phyloP scores from a whole-genome alignment of 345 rosid genomes.

The Citrus inodora region DNA sequence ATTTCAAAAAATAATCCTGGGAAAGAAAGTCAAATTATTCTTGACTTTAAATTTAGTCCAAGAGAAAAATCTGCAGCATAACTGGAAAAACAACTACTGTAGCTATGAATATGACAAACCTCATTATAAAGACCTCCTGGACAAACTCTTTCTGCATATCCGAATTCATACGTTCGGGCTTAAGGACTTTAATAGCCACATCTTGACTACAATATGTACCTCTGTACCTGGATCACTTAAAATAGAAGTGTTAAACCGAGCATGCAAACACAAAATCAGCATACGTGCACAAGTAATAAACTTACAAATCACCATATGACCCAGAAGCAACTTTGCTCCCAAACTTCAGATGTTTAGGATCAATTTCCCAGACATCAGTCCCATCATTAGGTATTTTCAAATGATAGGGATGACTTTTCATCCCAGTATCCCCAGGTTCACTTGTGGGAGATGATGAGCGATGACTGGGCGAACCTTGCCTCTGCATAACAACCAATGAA shows the following conservation, averaged over 20 bases:
- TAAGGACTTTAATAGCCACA: constrained; percentile 93
- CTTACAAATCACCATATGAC: constrained; percentile 96
- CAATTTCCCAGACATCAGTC: constrained; percentile 97
- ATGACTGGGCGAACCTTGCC: constrained; percentile 50
- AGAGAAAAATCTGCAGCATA: neutral
- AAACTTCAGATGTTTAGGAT: constrained; percentile 61
- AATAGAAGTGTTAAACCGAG: constrained; percentile 1
- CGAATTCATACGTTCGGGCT: constrained; percentile 82
- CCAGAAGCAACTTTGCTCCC: constrained; percentile 92
- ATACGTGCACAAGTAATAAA: constrained; percentile 16
- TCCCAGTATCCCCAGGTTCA: constrained; percentile 34
- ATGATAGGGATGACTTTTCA: constrained; percentile 38
- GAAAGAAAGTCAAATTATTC: neutral
- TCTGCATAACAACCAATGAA: constrained; percentile 35
- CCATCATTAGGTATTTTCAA: constrained; percentile 89
- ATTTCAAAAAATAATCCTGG: neutral
- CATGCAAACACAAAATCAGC: neutral
- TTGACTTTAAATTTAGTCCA: neutral
- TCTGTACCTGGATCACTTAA: constrained; percentile 59
- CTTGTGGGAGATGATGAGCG: constrained; percentile 44
- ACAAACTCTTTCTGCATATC: constrained; percentile 91
- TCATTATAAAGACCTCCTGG: constrained; percentile 95
- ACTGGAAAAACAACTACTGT: neutral
- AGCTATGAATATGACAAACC: constrained; percentile 39
- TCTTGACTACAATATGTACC: constrained; percentile 95